Conservation (phyloP, 345 rosid genomes). For the Corchorus capsularis region DNA sequence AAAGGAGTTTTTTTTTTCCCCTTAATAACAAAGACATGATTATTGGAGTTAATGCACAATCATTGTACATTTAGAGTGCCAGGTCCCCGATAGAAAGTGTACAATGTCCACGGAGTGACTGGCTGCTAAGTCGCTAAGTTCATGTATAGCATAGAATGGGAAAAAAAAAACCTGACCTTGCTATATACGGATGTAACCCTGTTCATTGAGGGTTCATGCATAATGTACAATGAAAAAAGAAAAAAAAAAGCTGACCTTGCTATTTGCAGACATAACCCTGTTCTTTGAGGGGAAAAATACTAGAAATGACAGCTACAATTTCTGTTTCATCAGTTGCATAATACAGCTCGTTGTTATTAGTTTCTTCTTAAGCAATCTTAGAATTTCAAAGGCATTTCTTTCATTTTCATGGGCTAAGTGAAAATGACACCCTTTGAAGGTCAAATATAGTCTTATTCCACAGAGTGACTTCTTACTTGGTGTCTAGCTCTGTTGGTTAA, state of each 20-base stretch:
- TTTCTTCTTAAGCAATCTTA: not conserved
- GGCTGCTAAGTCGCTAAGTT: not conserved
- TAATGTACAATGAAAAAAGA: not conserved
- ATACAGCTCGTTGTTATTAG: not conserved
- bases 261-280: not conserved
- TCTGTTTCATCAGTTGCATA: not conserved
- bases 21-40: not conserved
- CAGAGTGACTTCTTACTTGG: not conserved
- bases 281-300: not conserved
- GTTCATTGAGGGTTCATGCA: not conserved
- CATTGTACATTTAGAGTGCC: not conserved
- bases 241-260: not conserved
- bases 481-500: not conserved
- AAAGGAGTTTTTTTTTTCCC: not conserved
- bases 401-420: not conserved
- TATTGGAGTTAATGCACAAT: not conserved
- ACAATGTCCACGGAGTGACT: not conserved
- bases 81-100: not conserved
- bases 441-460: not conserved
- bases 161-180: not conserved
- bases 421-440: not conserved
- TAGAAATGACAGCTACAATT: not conserved
- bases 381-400: not conserved
- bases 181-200: not conserved
- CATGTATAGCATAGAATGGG: not conserved